Percentiles rank a stretch among this genome's conserved stretches.
These are phyloP conservation scores for Monosporascus sp. DNA, from an alignment of 2,329 filamentous ascomycete species.

Conservation along the genomic window DNA sequence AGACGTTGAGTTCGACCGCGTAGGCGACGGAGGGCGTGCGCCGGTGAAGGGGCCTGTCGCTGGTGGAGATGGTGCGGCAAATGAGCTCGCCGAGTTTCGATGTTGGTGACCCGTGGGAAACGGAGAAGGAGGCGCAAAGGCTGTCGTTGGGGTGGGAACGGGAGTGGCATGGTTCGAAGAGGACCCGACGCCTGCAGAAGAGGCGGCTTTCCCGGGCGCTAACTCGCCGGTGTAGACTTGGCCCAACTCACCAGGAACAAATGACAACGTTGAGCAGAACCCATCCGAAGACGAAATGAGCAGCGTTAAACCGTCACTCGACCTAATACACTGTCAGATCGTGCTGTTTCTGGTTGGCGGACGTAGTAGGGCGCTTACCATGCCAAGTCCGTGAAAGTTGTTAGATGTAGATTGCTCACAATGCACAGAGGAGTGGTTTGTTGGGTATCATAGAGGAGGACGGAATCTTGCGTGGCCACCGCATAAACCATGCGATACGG, in stretches of 20 bases:
- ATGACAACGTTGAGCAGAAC: constrained; percentile 90
- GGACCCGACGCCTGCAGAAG: constrained; percentile 32
- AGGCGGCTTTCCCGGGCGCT: constrained; percentile 41
- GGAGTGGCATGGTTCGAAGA: constrained; percentile 62
- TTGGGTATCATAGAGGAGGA: constrained; percentile 93
- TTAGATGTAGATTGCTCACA: constrained; percentile 95
- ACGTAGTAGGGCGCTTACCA: constrained; percentile 58
- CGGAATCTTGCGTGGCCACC: constrained; percentile 92
- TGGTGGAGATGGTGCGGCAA: constrained; percentile 55
- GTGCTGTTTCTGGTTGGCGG: not conserved
- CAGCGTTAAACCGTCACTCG: constrained; percentile 69
- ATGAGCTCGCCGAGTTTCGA: constrained; percentile 53
- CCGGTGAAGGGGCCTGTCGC: constrained; percentile 52
- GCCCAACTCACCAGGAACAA: constrained; percentile 77
- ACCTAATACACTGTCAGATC: constrained; percentile 46
- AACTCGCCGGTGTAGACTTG: constrained; percentile 70
- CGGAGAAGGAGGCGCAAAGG: constrained; percentile 57
- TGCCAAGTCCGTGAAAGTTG: constrained; percentile 91
- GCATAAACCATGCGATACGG: constrained; percentile 95
- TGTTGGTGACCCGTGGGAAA: constrained; percentile 50
- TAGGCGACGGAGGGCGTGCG: constrained; percentile 69
- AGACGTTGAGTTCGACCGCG: constrained; percentile 79
- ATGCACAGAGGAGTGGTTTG: constrained; percentile 90
- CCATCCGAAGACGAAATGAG: constrained; percentile 97
- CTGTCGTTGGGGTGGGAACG: constrained; percentile 63